Base-by-base conservation (phyloP, 1,139 yeast genomes). In the Debaryomyces sp. region DNA sequence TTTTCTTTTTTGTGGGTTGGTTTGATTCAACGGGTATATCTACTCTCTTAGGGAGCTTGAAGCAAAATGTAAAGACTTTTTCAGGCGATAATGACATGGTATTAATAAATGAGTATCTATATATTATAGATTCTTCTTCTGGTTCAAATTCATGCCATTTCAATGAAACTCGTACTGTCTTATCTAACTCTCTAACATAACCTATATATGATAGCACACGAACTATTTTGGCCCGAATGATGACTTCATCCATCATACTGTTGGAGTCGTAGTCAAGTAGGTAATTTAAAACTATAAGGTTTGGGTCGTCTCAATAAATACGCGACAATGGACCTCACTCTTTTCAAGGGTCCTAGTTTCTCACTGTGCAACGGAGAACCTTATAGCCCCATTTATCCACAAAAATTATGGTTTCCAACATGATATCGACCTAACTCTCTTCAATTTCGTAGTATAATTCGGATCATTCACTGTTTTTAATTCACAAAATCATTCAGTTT, bases 41-140 rank as follows among this genome's bases (percentile, higher is more conserved):
- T 22, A 9, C 23, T 41, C 13, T 41, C 37, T 9, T 24, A 23
- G 45, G 45, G 7, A 42, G 40, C 15, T 33, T 42, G 15, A 43
- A 43, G 33, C 41, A 26, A 36, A 22, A 43, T 7, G 39, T 36
- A 30, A 35, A 43, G 23, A 36, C 36, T 7, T 41, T 10, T 5
- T 27, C 27, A 21, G 5, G 4, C 21, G 35, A 15, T 7, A 21
- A 10, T 7, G 43, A 41, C 43, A 41, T 41, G n/a, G 12, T 30
- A 30, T 23, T 26, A 30, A 30, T n/a, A 21, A 9, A 22, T 18
- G 12, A 13, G 15, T 23, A 18, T n/a, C 18, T 5, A 22, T 21
- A 22, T 35, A 35, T 15, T 15, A 18, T 6, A 17, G 26, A 12
- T 35, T 35, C 17, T 18, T 34, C 6, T 22, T 35, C 13, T 3